phyloP scores from a whole-genome alignment of 2,329 filamentous ascomycete genomes.

The Dryadomyces sulphureus region DNA sequence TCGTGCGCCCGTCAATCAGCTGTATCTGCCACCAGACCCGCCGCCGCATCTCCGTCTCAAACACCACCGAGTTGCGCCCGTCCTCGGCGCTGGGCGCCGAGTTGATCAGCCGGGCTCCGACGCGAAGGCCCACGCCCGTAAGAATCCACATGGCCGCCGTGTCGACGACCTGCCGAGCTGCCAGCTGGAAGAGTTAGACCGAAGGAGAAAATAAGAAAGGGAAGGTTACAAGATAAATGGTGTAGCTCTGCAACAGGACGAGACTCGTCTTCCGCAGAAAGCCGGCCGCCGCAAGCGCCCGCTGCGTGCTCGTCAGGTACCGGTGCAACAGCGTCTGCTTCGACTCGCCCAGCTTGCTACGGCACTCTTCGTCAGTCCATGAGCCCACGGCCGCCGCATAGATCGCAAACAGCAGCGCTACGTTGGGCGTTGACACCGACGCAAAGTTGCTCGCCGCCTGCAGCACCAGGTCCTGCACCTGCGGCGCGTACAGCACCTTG shows the following conservation, averaged over 20 bases:
- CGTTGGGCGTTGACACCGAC: constrained; percentile 7
- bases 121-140: constrained; percentile 37
- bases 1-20: constrained; percentile 32
- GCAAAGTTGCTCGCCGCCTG: constrained; percentile 5
- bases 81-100: constrained; percentile 24
- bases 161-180: constrained; percentile 23
- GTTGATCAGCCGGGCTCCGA: constrained; percentile 29
- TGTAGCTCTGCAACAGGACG: constrained; percentile 40
- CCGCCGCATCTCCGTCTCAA: constrained; percentile 43
- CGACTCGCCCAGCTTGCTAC: constrained; percentile 1
- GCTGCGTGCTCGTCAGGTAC: constrained; percentile 33
- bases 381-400: constrained; percentile 38
- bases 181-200: constrained; percentile 8
- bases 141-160: constrained; percentile 42
- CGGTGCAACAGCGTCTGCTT: constrained; percentile 1
- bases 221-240: constrained; percentile 29
- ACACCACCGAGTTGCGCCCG: constrained; percentile 29
- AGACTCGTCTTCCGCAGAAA: constrained; percentile 42
- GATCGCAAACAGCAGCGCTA: constrained; percentile 28
- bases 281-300: constrained; percentile 39
- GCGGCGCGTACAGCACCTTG: constrained; percentile 35
- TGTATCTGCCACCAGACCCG: constrained; percentile 44
- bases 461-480: constrained; percentile 20
- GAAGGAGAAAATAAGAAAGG: constrained; percentile 5
- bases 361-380: constrained; percentile 33